Percentiles rank a stretch among this genome's conserved stretches.
Conservation (phyloP, 2,329 filamentous ascomycete species). For the Hawksworthiomyces lignivorus region DNA sequence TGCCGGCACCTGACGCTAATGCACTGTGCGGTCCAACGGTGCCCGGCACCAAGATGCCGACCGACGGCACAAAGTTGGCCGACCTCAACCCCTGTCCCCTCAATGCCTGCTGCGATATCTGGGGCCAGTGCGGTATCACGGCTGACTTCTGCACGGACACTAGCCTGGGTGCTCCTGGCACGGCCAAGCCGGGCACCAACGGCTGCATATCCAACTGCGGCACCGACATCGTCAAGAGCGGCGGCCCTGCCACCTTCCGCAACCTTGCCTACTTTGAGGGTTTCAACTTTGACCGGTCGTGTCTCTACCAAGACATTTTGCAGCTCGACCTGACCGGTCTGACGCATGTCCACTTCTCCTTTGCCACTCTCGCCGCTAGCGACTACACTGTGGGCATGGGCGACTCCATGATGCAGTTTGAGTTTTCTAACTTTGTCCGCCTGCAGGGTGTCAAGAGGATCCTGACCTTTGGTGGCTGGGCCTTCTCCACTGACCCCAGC, state of each 20-base stretch:
- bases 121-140: slow-evolving; percentile 38
- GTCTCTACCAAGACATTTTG: slow-evolving; percentile 21
- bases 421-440: slow-evolving; percentile 24
- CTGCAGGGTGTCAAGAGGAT: slow-evolving; percentile 27
- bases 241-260: not conserved
- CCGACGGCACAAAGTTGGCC: slow-evolving; percentile 13
- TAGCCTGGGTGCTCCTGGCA: slow-evolving; percentile 20
- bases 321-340: slow-evolving; percentile 15
- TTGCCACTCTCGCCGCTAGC: slow-evolving; percentile 18
- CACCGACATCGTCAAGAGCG: slow-evolving; percentile 21
- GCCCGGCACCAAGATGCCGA: slow-evolving; percentile 19
- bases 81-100: slow-evolving; percentile 23
- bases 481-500: slow-evolving; percentile 28
- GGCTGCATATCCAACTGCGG: slow-evolving; percentile 36
- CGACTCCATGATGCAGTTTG: slow-evolving; percentile 9
- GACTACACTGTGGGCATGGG: slow-evolving; percentile 17
- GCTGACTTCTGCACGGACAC: slow-evolving; percentile 32
- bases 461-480: slow-evolving; percentile 38
- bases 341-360: slow-evolving; percentile 27
- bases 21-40: slow-evolving; percentile 28
- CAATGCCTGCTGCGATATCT: slow-evolving; percentile 26
- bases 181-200: slow-evolving; percentile 22
- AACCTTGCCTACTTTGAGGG: slow-evolving; percentile 29
- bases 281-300: slow-evolving; percentile 23
- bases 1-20: slow-evolving; percentile 24